Base-by-base conservation (phyloP, 1,284 basidiomycete species). In the Meira nashicola region DNA sequence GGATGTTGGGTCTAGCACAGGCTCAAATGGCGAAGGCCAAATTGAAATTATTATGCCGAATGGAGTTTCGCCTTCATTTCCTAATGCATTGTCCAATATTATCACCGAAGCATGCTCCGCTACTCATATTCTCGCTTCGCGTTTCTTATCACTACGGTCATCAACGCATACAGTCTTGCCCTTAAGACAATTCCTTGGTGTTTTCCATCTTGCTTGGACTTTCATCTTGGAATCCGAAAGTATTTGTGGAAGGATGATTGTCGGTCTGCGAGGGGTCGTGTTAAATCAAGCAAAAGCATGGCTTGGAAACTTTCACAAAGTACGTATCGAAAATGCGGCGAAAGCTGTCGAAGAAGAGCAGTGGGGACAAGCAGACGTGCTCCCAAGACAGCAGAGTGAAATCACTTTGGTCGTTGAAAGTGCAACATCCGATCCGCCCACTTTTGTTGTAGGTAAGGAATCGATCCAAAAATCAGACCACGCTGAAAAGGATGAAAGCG, bases 301-400 rank as follows among this genome's bases (percentile, higher is more conserved):
- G 81, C 80, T 98, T 28, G 86, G 89, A 67, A 79, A 82, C 0
- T 95, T 93, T 80, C 94, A 98, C 77, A 87, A 90, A 65, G 80
- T 82, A n/a, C 84, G 88, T 54, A 84, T 97, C 59, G 86, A 87
- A 1, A 84, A 84, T 62, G 90, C 89, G 3, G 92, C 93, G 23
- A 90, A 89, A 76, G 81, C 90, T 12, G 93, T 98, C 7, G 90
- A 94, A 76, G 89, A 92, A 67, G 92, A 94, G 71, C 86, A 86
- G 49, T 93, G 92, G 90, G 85, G 83, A 54, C 89, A 89, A 37
- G 82, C 85, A 2, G 92, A 95, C 57, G 86, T 95, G 1, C 80
- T 85, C 0, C 73, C 81, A 5, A 72, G 81, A 1, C 80, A 88
- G 10, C 93, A 96, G 78, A 83, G 83, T 43, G 82, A 85, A n/a